Conservation (phyloP, 2,329 filamentous ascomycete genomes). For the Harringtonia lauricola region DNA sequence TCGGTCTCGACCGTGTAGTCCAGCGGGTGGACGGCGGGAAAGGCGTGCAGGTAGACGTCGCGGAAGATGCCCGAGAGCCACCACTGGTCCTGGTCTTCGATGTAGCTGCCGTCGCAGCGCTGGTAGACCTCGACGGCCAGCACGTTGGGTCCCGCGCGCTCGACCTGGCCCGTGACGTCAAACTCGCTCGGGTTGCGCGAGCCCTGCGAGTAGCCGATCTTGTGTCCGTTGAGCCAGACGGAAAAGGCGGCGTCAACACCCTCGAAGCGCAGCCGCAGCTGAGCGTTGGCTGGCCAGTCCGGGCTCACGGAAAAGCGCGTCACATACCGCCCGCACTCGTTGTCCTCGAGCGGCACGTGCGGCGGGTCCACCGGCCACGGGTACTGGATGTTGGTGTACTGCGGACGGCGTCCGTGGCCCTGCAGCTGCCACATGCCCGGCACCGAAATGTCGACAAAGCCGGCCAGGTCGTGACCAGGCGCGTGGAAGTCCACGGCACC, state of each 20-base stretch:
- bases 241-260: constrained; percentile 64
- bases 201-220: constrained; percentile 59
- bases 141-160: constrained; percentile 36
- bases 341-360: constrained; percentile 51
- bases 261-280: constrained; percentile 57
- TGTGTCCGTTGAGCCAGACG: constrained; percentile 52
- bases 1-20: constrained; percentile 44
- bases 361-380: constrained; percentile 57
- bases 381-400: constrained; percentile 59
- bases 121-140: constrained; percentile 57
- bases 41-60: constrained; percentile 50
- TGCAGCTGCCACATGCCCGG: constrained; percentile 63
- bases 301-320: constrained; percentile 41
- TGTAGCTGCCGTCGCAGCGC: constrained; percentile 57
- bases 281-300: constrained; percentile 23
- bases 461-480: constrained; percentile 20
- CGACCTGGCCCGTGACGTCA: constrained; percentile 39
- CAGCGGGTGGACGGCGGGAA: constrained; percentile 41
- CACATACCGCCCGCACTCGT: constrained; percentile 53
- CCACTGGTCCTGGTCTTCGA: constrained; percentile 63
- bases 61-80: constrained; percentile 58
- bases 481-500: constrained; percentile 30
- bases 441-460: constrained; percentile 44
- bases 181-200: constrained; percentile 60
- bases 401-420: constrained; percentile 50